phyloP scores from a whole-genome alignment of 805 yeast genomes.

The Blastobotrys peoriensis region DNA sequence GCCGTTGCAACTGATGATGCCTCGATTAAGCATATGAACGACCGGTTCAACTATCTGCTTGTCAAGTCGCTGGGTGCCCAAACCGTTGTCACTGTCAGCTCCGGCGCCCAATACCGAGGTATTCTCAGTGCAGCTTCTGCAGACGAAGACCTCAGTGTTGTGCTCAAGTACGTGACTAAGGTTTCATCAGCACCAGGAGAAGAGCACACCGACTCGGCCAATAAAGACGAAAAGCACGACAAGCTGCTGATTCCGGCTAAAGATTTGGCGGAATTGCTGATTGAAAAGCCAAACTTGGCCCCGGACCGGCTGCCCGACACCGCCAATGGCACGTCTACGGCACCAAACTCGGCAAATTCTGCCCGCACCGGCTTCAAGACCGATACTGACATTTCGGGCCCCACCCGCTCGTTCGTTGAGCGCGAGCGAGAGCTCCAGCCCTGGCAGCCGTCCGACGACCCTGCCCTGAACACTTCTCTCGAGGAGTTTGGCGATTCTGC shows the following conservation, averaged over 20 bases:
- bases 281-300: conserved; percentile 36
- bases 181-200: conserved; percentile 33
- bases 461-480: conserved; percentile 25
- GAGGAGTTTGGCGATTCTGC: conserved; percentile 28
- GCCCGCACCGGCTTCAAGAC: conserved; percentile 52
- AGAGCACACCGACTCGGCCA: conserved; percentile 30
- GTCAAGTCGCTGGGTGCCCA: conserved; percentile 55
- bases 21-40: conserved; percentile 39
- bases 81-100: conserved; percentile 51
- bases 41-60: conserved; percentile 49
- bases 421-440: conserved; percentile 67
- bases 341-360: neutral
- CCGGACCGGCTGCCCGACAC: conserved; percentile 15
- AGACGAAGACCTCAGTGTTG: conserved; percentile 47
- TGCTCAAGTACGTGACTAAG: conserved; percentile 46
- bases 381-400: conserved; percentile 73
- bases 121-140: conserved; percentile 43
- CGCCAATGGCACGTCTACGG: neutral
- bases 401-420: conserved; percentile 25
- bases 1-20: conserved; percentile 16
- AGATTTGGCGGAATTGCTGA: conserved; percentile 47
- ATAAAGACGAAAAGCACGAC: conserved; percentile 36
- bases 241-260: conserved; percentile 42
- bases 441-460: conserved; percentile 74
- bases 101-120: conserved; percentile 59